Evolutionary conservation across 2,329 filamentous ascomycete species (phyloP), one percentile per base, ranked within the genome.

Genomic region (Xylogone sp.): DNA sequence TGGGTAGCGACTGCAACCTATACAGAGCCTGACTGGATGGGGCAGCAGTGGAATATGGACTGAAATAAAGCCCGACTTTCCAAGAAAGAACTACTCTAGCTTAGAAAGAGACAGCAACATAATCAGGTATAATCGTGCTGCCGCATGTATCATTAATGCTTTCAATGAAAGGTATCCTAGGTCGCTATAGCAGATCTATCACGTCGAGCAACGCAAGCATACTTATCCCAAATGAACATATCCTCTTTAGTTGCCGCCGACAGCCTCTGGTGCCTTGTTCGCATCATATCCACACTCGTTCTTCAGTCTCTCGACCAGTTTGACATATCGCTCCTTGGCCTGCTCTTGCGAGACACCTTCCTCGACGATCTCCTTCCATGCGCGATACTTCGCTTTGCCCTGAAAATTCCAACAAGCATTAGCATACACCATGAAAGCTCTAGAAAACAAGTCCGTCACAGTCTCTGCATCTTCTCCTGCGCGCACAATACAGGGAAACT

Each of bases 371-470:
- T 84, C 79, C 72, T 90, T 74, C 90, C 90, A 96, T 50, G 86
- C 83, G 63, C 77, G 79, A 74, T 85, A 82, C 80, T 95, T 96
- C 64, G 83, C 83, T 75, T 94, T 95, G 73, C 76, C 83, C 88
- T 66, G 45, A 48, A 16, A 10, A 27, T 27, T 9, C 34, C 34
- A 31, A 18, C n/a, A n/a, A n/a, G n/a, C n/a, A n/a, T n/a, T n/a
- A n/a, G 2, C 24, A 27, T 31, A 21, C 21, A 34, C 24, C 24
- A 29, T 39, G 45, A 13, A 8, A 29, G 27, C 8, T 31, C 13
- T 31, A 13, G 27, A 31, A 31, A 31, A 31, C 8, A 7, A 13
- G 27, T 31, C 27, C 13, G 27, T 7, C 27, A 7, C 13, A 8
- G 27, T 31, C 27, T 13, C 27, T 8, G 27, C 27, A 31, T 31